phyloP scores from a whole-genome alignment of 1,139 yeast species.

The Lodderomyces orthopsilosis region DNA sequence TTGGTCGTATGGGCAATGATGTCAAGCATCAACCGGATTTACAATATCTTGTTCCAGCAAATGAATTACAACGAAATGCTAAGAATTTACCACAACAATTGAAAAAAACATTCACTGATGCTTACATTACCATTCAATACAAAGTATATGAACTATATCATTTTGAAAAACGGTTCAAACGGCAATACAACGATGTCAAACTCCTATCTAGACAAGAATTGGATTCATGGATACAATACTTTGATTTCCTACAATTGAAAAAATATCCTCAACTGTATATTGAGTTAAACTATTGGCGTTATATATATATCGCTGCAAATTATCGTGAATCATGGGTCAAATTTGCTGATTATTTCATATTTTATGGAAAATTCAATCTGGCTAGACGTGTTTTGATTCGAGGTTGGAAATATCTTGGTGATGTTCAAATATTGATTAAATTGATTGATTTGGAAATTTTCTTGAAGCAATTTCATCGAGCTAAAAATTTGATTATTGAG shows the following conservation, averaged over 20 bases:
- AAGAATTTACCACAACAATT: slow-evolving; percentile 28
- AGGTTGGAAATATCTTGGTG: slow-evolving; percentile 25
- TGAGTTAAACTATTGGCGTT: slow-evolving; percentile 53
- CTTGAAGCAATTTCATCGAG: slow-evolving; percentile 29
- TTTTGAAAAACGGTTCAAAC: slow-evolving; percentile 55
- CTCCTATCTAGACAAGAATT: slow-evolving; percentile 45
- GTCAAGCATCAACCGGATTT: slow-evolving; percentile 14
- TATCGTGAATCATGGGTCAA: slow-evolving; percentile 63
- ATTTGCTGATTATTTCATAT: slow-evolving; percentile 48
- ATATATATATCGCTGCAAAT: slow-evolving; percentile 50
- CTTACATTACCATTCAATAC: slow-evolving; percentile 60
- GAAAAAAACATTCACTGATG: slow-evolving; percentile 47
- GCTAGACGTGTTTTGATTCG: slow-evolving; percentile 39
- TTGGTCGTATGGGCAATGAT: slow-evolving; percentile 28
- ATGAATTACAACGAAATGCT: slow-evolving; percentile 18
- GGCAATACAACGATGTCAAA: slow-evolving; percentile 51
- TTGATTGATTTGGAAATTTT: slow-evolving; percentile 40
- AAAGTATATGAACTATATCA: slow-evolving; percentile 59
- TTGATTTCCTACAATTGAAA: slow-evolving; percentile 50
- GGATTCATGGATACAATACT: slow-evolving; percentile 58
- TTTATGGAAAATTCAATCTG: slow-evolving; percentile 22
- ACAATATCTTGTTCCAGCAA: slow-evolving; percentile 23
- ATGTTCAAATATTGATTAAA: slow-evolving; percentile 28
- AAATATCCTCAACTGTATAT: slow-evolving; percentile 30
- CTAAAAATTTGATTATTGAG: slow-evolving; percentile 35